Evolutionary conservation across 2,329 filamentous ascomycete species (phyloP).

Genomic region (Talaromyces sp.): DNA sequence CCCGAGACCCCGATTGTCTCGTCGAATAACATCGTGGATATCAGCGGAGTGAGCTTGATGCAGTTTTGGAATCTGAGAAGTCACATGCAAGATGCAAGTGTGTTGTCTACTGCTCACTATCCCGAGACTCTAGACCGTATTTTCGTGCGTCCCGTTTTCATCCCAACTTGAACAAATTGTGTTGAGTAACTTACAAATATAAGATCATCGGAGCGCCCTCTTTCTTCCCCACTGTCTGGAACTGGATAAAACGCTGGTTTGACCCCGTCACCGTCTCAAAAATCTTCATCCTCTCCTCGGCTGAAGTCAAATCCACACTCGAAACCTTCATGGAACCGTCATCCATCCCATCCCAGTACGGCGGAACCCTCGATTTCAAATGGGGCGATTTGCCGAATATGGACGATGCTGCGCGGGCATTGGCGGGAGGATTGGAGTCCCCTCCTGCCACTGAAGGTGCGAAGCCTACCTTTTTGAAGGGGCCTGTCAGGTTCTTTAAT

Average conservation of each 20-base stretch:
- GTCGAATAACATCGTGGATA: slow-evolving; percentile 93
- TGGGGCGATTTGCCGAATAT: slow-evolving; percentile 73
- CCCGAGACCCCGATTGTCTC: slow-evolving; percentile 83
- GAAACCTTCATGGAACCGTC: slow-evolving; percentile 74
- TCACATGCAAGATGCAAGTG: slow-evolving; percentile 91
- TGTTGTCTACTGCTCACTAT: slow-evolving; percentile 87
- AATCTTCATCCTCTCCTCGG: slow-evolving; percentile 78
- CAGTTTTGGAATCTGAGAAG: slow-evolving; percentile 94
- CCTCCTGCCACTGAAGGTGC: slow-evolving; percentile 25
- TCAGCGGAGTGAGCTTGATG: slow-evolving; percentile 79
- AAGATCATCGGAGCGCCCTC: slow-evolving; percentile 81
- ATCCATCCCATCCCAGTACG: slow-evolving; percentile 86
- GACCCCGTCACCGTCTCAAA: slow-evolving; percentile 91
- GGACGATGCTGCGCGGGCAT: slow-evolving; percentile 51
- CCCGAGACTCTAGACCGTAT: slow-evolving; percentile 87
- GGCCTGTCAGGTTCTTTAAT: slow-evolving; percentile 35
- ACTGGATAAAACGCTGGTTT: slow-evolving; percentile 95
- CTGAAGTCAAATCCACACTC: slow-evolving; percentile 74
- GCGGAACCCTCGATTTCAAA: slow-evolving; percentile 76
- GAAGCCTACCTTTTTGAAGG: slow-evolving; percentile 32
- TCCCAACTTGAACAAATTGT: too few species aligned
- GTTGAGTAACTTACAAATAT: slow-evolving; percentile 9
- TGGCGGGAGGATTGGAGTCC: slow-evolving; percentile 32
- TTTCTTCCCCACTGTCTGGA: slow-evolving; percentile 89
- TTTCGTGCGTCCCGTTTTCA: slow-evolving; percentile 49